Evolutionary conservation across 805 yeast genomes (phyloP).

Genomic region (Pichia phayaonensis): DNA sequence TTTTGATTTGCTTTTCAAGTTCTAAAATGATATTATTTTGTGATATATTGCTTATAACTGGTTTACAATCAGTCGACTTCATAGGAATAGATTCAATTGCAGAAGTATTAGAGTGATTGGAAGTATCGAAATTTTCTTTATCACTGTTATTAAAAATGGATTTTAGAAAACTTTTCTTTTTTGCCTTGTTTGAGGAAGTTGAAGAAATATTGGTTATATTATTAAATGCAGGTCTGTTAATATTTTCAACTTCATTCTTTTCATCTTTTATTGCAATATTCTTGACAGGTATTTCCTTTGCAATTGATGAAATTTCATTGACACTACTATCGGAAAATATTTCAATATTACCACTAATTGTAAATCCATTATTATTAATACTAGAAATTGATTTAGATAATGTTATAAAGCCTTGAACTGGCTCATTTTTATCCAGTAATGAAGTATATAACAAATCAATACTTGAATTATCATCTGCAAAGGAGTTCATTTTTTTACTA

Average conservation of each 20-base stretch:
- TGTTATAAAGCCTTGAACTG: slow-evolving; percentile 27
- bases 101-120: background rate
- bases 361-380: slow-evolving; percentile 32
- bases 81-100: background rate
- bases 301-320: slow-evolving; percentile 44
- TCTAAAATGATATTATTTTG: slow-evolving; percentile 1
- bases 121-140: slow-evolving; percentile 1
- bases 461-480: slow-evolving; percentile 1
- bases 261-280: too few relatives aligned
- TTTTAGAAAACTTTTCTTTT: slow-evolving; percentile 9
- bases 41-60: background rate
- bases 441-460: slow-evolving; percentile 22
- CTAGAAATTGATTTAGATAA: slow-evolving; percentile 14
- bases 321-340: slow-evolving; percentile 42
- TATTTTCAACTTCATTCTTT: background rate
- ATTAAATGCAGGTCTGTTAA: background rate
- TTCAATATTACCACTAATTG: slow-evolving; percentile 41
- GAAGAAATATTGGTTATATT: slow-evolving; percentile 6
- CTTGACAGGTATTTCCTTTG: slow-evolving; percentile 49
- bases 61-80: background rate
- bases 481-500: background rate
- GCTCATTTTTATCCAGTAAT: slow-evolving; percentile 22
- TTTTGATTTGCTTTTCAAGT: slow-evolving; percentile 3
- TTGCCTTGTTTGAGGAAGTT: background rate
- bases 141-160: slow-evolving; percentile 1